Percentiles rank a stretch among this genome's conserved stretches.
Evolutionary conservation across 768 basidiomycete species (phyloP).

Genomic region (Heimioporus sp.): DNA sequence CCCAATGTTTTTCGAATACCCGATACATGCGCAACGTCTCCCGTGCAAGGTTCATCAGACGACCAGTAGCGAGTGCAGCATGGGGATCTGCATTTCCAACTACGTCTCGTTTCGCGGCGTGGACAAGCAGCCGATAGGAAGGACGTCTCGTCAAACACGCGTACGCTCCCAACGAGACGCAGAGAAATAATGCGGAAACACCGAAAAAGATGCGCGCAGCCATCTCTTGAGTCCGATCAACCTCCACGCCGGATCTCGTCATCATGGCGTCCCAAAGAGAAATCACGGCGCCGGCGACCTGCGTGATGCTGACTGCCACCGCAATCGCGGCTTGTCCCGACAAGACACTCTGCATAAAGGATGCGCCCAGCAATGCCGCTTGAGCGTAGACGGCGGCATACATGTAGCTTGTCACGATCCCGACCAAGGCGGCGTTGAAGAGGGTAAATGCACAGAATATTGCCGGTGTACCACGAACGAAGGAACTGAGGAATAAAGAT

Average conservation of each 20-base stretch:
- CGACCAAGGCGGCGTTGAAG: constrained; percentile 58
- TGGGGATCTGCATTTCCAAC: constrained; percentile 21
- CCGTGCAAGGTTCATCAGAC: constrained; percentile 20
- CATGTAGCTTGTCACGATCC: constrained; percentile 69
- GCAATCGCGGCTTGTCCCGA: constrained; percentile 82
- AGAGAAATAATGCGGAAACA: constrained; percentile 63
- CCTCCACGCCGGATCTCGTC: neutral
- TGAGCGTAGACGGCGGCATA: constrained; percentile 73
- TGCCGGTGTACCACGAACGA: constrained; percentile 47
- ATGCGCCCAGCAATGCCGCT: constrained; percentile 75
- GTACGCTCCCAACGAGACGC: constrained; percentile 50
- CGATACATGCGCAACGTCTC: constrained; percentile 46
- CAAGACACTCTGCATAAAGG: constrained; percentile 69
- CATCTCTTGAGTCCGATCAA: constrained; percentile 48
- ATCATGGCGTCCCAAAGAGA: constrained; percentile 44
- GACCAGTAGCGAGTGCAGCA: constrained; percentile 35
- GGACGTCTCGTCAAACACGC: constrained; percentile 55
- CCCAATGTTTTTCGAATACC: constrained; percentile 58
- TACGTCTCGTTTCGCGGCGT: constrained; percentile 40
- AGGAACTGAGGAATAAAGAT: constrained; percentile 63
- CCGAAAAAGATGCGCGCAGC: constrained; percentile 71
- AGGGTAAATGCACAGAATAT: constrained; percentile 68
- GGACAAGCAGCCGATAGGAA: constrained; percentile 51
- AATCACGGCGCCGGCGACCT: constrained; percentile 59
- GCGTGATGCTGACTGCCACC: constrained; percentile 71